These are phyloP conservation scores for Neurospora sp. DNA, from an alignment of 495 filamentous ascomycete species.

Conservation along the genomic window DNA sequence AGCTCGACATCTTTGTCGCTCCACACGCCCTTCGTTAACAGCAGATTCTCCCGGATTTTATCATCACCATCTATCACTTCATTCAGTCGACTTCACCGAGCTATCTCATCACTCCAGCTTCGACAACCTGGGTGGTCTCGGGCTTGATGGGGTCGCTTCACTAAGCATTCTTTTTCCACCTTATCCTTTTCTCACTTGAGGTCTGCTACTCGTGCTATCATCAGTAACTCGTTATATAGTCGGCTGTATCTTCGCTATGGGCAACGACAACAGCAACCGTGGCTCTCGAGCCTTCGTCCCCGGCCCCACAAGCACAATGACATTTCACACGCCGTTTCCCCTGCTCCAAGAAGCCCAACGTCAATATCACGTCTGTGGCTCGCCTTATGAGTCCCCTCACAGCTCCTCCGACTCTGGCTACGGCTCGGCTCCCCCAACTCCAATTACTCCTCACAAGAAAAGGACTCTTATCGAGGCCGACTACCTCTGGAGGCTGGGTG, in stretches of 20 bases:
- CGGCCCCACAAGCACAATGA: slow-evolving; percentile 7
- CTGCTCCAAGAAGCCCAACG: slow-evolving; percentile 4
- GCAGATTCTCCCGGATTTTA: not conserved
- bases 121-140: not conserved
- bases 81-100: not conserved
- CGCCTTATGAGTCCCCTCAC: slow-evolving; percentile 1
- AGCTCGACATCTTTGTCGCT: not conserved
- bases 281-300: slow-evolving; percentile 1
- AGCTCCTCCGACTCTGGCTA: slow-evolving; percentile 21
- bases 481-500: slow-evolving; percentile 8
- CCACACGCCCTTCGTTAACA: not conserved
- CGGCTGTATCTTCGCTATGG: slow-evolving; percentile 6
- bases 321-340: slow-evolving; percentile 1
- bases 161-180: not conserved
- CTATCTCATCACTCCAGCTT: not conserved
- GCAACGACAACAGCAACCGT: slow-evolving; percentile 4
- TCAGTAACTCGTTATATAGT: not conserved
- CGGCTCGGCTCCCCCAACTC: slow-evolving; percentile 7
- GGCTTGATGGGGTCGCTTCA: not conserved
- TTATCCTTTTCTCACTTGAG: not conserved
- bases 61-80: not conserved
- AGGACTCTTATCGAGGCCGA: not conserved
- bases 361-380: slow-evolving; percentile 4
- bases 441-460: not conserved
- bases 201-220: not conserved